Conservation (phyloP, 768 basidiomycete genomes). For the Asterophora lycoperdoides region DNA sequence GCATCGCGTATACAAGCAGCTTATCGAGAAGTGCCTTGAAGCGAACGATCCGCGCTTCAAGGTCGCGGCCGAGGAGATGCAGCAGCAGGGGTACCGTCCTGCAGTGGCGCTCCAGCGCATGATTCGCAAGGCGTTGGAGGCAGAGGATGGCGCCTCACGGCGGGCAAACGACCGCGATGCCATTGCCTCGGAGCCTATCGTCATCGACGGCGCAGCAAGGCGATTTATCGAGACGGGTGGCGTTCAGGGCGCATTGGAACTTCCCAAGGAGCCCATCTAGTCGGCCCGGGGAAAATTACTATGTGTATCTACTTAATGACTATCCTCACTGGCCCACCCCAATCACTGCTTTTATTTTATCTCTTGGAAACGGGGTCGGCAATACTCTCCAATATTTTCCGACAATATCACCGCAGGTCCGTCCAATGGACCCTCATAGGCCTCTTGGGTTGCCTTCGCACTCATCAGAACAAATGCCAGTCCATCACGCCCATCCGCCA, state of each 20-base stretch:
- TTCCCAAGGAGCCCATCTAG: conserved; percentile 9
- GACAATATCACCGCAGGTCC: too few relatives aligned
- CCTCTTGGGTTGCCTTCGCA: too few relatives aligned
- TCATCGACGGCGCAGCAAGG: conserved; percentile 24
- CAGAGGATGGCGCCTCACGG: neutral
- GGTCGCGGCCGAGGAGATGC: conserved; percentile 70
- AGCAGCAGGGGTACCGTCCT: conserved; percentile 48
- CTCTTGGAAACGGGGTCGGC: too few relatives aligned
- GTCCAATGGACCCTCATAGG: neutral
- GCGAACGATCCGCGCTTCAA: conserved; percentile 57
- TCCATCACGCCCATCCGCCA: too few relatives aligned
- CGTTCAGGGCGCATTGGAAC: conserved; percentile 10
- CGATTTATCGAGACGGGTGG: conserved; percentile 33
- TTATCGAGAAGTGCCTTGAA: conserved; percentile 55
- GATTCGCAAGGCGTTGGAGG: conserved; percentile 3
- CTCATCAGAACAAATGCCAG: too few relatives aligned
- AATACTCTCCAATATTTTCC: too few relatives aligned
- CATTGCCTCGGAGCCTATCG: neutral
- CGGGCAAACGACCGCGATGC: neutral
- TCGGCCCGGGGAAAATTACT: neutral
- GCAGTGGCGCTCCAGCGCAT: conserved; percentile 14
- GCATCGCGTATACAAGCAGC: conserved; percentile 48
- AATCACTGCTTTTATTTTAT: too few relatives aligned
- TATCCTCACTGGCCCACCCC: neutral
- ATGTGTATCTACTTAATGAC: neutral